These are phyloP conservation scores for Kregervanrija delftensis DNA, from an alignment of 805 yeast species.

Conservation along the genomic window DNA sequence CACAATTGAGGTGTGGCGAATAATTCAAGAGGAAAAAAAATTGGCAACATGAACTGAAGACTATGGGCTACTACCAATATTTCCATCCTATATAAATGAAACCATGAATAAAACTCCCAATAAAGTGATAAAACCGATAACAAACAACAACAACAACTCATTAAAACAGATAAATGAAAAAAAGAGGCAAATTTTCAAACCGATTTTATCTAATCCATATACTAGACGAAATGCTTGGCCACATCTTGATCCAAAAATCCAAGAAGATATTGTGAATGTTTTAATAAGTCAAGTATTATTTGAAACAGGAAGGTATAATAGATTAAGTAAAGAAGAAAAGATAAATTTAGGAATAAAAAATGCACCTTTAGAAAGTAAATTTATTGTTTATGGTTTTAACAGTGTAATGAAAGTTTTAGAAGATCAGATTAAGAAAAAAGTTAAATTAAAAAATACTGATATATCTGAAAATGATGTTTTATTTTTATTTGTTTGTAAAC, in stretches of 20 bases:
- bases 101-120: too few species aligned
- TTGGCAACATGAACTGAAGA: too few species aligned
- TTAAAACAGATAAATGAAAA: slow-evolving; percentile 38
- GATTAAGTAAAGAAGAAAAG: slow-evolving; percentile 19
- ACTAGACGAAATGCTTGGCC: slow-evolving; percentile 40
- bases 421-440: slow-evolving; percentile 28
- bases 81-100: too few species aligned
- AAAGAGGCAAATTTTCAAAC: slow-evolving; percentile 53
- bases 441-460: slow-evolving; percentile 5
- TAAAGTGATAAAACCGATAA: too few species aligned
- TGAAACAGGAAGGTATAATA: slow-evolving; percentile 14
- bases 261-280: slow-evolving; percentile 24
- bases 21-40: too few species aligned
- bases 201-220: slow-evolving; percentile 58
- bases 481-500: slow-evolving; percentile 53
- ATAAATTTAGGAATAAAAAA: background rate
- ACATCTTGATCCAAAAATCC: slow-evolving; percentile 26
- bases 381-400: slow-evolving; percentile 46
- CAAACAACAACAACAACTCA: too few species aligned
- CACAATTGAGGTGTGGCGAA: too few species aligned
- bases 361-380: slow-evolving; percentile 19
- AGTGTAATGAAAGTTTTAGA: slow-evolving; percentile 44
- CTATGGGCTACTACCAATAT: too few species aligned
- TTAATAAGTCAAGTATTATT: slow-evolving; percentile 8
- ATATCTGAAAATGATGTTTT: slow-evolving; percentile 15